Evolutionary conservation across 2,329 filamentous ascomycete species (phyloP).

Genomic region (Rhytidhysteron rufulum): DNA sequence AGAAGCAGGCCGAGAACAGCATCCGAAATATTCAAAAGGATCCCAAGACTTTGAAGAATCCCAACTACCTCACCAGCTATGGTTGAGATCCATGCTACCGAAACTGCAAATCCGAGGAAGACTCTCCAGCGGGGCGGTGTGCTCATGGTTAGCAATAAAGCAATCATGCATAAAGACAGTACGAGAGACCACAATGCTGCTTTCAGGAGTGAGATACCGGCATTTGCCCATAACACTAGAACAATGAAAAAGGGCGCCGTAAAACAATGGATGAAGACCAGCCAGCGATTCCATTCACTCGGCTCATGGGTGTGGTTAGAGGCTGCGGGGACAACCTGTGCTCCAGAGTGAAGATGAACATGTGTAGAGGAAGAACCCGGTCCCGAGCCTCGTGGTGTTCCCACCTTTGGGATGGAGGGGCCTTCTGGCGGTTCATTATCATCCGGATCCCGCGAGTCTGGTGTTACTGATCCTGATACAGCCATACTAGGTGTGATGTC

Average conservation of each 20-base stretch:
- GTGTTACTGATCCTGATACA: slow-evolving; percentile 25
- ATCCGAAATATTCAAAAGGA: slow-evolving; percentile 89
- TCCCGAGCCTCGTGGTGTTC: slow-evolving; percentile 21
- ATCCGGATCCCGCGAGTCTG: slow-evolving; percentile 14
- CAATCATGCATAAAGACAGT: slow-evolving; percentile 63
- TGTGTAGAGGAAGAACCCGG: slow-evolving; percentile 30
- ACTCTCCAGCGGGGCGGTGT: slow-evolving; percentile 71
- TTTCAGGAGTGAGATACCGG: slow-evolving; percentile 59
- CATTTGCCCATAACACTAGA: slow-evolving; percentile 70
- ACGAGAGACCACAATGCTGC: slow-evolving; percentile 41
- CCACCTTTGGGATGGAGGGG: slow-evolving; percentile 12
- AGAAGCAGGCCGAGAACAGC: slow-evolving; percentile 87
- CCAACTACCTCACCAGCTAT: slow-evolving; percentile 95
- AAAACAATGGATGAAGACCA: slow-evolving; percentile 80
- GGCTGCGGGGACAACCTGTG: slow-evolving; percentile 26
- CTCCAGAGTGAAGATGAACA: slow-evolving; percentile 28
- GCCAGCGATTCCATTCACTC: slow-evolving; percentile 84
- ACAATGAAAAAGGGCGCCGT: slow-evolving; percentile 81
- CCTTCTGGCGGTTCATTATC: slow-evolving; percentile 20
- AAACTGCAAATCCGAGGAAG: slow-evolving; percentile 80
- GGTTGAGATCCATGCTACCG: slow-evolving; percentile 93
- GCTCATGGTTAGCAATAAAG: slow-evolving; percentile 65
- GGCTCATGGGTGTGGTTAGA: slow-evolving; percentile 18
- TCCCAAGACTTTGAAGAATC: slow-evolving; percentile 86
- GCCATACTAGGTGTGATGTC: slow-evolving; percentile 25